Conservation (phyloP, 176 grass and related monocot species). For the Phoenix roebelenii region DNA sequence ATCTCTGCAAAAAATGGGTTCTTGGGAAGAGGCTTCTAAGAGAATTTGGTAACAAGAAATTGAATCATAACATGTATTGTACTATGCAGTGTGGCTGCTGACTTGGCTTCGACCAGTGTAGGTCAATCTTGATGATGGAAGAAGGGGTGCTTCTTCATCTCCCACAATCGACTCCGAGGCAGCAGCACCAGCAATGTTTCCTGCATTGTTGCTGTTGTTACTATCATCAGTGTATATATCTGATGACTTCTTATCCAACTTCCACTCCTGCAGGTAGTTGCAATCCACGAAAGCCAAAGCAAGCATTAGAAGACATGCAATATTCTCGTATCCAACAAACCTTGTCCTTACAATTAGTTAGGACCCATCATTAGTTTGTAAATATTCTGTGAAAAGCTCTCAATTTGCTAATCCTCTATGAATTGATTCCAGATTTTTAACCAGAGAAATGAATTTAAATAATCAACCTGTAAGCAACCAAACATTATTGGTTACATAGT, state of each 20-base stretch:
- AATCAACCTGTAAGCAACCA: too few relatives aligned
- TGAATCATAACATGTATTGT: not conserved
- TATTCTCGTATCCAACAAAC: too few relatives aligned
- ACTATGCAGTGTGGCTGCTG: not conserved
- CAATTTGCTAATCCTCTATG: too few relatives aligned
- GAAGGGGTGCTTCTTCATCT: slow-evolving; percentile 76
- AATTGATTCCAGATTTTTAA: too few relatives aligned
- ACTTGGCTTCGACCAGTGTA: slow-evolving; percentile 4
- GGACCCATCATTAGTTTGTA: slow-evolving; percentile 1
- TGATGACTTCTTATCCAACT: slow-evolving; percentile 47
- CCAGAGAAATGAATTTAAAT: too few relatives aligned
- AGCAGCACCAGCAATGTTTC: slow-evolving; percentile 21
- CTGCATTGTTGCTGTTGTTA: slow-evolving; percentile 31
- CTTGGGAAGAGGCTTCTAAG: too few relatives aligned
- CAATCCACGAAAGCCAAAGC: slow-evolving; percentile 1
- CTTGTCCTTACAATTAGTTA: not conserved
- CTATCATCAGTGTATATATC: slow-evolving; percentile 40
- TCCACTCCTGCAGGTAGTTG: slow-evolving; percentile 41
- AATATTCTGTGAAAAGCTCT: not conserved
- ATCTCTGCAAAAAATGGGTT: too few relatives aligned
- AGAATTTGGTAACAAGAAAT: too few relatives aligned
- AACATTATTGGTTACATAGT: too few relatives aligned
- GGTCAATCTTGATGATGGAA: slow-evolving; percentile 52
- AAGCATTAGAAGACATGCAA: not conserved
- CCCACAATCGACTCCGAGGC: slow-evolving; percentile 35